Percentiles rank a stretch among this genome's conserved stretches.
Evolutionary conservation across 441 rosid species (phyloP).

Genomic region (Euphorbia celastroides): DNA sequence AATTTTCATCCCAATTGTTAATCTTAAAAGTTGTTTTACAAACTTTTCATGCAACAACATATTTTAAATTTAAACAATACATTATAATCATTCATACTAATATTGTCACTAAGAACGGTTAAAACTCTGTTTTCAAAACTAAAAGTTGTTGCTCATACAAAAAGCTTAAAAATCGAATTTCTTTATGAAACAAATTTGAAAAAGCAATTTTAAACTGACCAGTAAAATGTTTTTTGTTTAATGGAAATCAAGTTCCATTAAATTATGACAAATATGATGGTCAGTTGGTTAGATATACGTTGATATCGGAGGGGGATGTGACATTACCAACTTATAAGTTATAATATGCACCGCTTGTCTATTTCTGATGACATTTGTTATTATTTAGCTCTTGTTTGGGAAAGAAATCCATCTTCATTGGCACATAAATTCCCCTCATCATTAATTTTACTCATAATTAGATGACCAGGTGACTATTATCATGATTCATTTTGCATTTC

Average conservation of each 20-base stretch:
- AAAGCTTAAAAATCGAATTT: too few relatives aligned
- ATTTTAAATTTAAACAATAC: too few relatives aligned
- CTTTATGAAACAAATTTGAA: too few relatives aligned
- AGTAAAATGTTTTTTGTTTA: too few relatives aligned
- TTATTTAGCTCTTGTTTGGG: background rate
- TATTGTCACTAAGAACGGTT: too few relatives aligned
- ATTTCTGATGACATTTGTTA: background rate
- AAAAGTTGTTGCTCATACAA: too few relatives aligned
- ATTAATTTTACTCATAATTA: background rate
- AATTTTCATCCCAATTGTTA: too few relatives aligned
- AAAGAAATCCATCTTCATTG: background rate
- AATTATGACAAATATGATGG: background rate
- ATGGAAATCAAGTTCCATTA: background rate
- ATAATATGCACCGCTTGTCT: conserved; percentile 13
- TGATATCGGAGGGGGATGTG: conserved; percentile 14
- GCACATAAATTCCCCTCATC: background rate
- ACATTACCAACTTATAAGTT: background rate
- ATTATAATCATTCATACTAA: too few relatives aligned
- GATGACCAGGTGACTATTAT: background rate
- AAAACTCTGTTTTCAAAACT: too few relatives aligned
- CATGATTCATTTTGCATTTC: background rate
- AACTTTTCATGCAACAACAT: too few relatives aligned
- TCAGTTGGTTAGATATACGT: conserved; percentile 21
- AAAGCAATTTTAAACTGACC: too few relatives aligned
- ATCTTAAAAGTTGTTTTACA: too few relatives aligned